A percentile compares a stretch with the other conserved stretches of the same genome.
These are phyloP conservation scores for Aspergillus hortae DNA, from an alignment of 2,329 filamentous ascomycete genomes.

Conservation along the genomic window DNA sequence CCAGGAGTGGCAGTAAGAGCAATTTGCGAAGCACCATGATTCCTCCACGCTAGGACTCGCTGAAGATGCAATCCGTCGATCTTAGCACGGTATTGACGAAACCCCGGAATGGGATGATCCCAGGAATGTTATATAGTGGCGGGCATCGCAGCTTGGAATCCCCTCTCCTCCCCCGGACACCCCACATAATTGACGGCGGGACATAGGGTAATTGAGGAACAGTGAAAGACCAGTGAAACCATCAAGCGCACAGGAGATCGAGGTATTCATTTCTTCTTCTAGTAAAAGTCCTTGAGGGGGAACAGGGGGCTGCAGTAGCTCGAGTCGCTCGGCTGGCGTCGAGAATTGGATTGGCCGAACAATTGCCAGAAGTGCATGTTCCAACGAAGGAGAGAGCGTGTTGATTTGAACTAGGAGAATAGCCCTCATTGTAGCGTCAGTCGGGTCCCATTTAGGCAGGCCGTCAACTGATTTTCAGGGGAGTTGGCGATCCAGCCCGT, in stretches of 20 bases:
- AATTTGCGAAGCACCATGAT: constrained; percentile 18
- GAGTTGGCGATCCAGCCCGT: no score
- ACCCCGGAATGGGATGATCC: background rate
- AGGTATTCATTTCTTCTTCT: constrained; percentile 3
- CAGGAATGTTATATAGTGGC: constrained; percentile 6
- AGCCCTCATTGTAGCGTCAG: no score
- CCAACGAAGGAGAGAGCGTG: background rate
- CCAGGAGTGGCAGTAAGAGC: constrained; percentile 24
- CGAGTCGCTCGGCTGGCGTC: background rate
- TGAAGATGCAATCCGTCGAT: constrained; percentile 8
- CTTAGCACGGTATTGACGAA: constrained; percentile 2
- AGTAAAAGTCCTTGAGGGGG: constrained; percentile 14
- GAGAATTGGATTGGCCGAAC: background rate
- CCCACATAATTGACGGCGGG: background rate
- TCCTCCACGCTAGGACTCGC: background rate
- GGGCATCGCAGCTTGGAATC: background rate
- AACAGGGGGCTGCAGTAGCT: background rate
- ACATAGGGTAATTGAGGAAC: background rate
- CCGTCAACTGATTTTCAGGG: no score
- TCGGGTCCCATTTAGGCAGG: no score
- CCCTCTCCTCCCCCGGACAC: background rate
- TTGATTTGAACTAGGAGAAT: no score
- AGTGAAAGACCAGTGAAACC: background rate
- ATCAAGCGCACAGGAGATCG: background rate
- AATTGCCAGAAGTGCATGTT: constrained; percentile 3